Evolutionary conservation across 2,329 filamentous ascomycete genomes (phyloP), one percentile per base, ranked within the genome.

Genomic region (Setomelanomma holmii): DNA sequence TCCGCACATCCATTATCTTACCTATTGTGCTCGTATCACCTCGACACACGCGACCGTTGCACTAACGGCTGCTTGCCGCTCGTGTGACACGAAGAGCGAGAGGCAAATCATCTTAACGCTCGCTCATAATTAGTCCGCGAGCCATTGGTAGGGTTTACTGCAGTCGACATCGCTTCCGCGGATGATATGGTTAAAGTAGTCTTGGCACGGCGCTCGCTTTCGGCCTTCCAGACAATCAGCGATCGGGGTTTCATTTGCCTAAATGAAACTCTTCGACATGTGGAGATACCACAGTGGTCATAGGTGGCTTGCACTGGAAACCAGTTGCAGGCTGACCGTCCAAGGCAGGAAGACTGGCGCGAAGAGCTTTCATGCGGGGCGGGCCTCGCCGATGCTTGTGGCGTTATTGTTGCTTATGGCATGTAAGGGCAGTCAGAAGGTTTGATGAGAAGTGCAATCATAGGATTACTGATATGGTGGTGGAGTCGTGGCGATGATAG

Each of bases 151-250:
- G 19, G 19, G 16, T 34, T 35, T 11, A 19, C 20, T 10, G 20
- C 21, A 20, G 10, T 20, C 8, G 36, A 3, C 46, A 38, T 38
- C 40, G 40, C 59, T 50, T 59, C 62, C 64, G 53, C 66, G 65
- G 66, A 54, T 71, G 62, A 71, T 68, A 66, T 70, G 69, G 69
- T 63, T 72, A 72, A 64, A 61, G 40, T 55, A 42, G 5, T 6
- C 38, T 48, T 53, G 45, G 46, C 42, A 16, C 22, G 45, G 27
- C 45, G 14, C 20, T 16, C n/a, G 17, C 8, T 23, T 16, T 40
- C 33, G n/a, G 24, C 19, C 36, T n/a, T 22, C 35, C 45, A 40
- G 23, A 47, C 45, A 30, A 40, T 33, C 35, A 14, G 22, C 5
- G 35, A 14, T 51, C 33, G 36, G 23, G 45, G 30, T 45, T 53